phyloP scores from a whole-genome alignment of 2,329 filamentous ascomycete species.

The Plenodomus tracheiphilus region DNA sequence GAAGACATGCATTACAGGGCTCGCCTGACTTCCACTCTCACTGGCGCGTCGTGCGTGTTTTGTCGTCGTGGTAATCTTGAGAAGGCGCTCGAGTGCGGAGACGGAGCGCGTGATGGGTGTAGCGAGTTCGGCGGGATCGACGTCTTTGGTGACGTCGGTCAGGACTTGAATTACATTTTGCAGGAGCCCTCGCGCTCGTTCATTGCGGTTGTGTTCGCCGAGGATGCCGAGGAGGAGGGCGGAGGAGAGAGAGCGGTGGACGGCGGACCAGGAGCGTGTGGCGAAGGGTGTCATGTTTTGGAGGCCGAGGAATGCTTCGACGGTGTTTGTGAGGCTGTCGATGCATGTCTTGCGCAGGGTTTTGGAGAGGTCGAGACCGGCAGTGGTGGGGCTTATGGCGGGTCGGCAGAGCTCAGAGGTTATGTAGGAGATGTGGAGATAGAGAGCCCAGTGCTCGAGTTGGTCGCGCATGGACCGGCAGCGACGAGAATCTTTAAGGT shows the following conservation, averaged over 20 bases:
- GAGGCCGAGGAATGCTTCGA: constrained; percentile 64
- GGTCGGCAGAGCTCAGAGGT: constrained; percentile 65
- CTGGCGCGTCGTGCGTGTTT: constrained; percentile 24
- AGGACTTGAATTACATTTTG: constrained; percentile 53
- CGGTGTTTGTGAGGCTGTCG: constrained; percentile 58
- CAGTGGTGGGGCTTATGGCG: constrained; percentile 58
- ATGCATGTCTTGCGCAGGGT: constrained; percentile 60
- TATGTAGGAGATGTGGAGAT: constrained; percentile 65
- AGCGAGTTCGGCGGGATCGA: constrained; percentile 53
- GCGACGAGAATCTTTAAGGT: constrained; percentile 58
- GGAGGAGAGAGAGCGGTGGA: constrained; percentile 50
- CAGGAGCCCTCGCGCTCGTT: constrained; percentile 50
- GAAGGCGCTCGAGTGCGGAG: constrained; percentile 49
- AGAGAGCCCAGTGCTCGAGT: constrained; percentile 63
- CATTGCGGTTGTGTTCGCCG: constrained; percentile 50
- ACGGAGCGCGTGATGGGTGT: constrained; percentile 54
- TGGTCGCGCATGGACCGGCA: constrained; percentile 56
- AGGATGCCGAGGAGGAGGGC: constrained; percentile 50
- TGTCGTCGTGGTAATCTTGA: constrained; percentile 33
- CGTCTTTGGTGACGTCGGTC: constrained; percentile 51
- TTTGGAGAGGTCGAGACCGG: constrained; percentile 48
- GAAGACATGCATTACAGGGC: constrained; percentile 36
- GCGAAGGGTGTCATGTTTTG: constrained; percentile 54
- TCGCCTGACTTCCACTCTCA: constrained; percentile 36
- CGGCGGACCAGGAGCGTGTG: constrained; percentile 49